A percentile compares a stretch with the other conserved stretches of the same genome.
These are phyloP conservation scores for Ceriops decandra DNA, from an alignment of 345 rosid species.

Conservation along the genomic window DNA sequence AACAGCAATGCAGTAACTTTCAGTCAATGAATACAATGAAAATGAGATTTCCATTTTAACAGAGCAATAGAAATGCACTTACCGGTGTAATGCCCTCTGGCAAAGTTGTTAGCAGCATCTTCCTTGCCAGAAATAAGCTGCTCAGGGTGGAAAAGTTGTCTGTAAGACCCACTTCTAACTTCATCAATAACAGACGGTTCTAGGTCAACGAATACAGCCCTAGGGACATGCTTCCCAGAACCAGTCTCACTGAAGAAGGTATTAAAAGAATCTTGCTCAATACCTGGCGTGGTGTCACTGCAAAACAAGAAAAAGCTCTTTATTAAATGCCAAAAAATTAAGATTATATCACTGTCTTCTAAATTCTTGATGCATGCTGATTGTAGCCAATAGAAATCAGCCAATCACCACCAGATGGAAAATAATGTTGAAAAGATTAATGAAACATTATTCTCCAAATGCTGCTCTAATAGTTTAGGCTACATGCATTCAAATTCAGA, in stretches of 20 bases:
- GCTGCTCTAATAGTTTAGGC: too few species aligned
- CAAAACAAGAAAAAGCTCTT: conserved; percentile 10
- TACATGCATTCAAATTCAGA: too few species aligned
- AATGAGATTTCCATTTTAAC: conserved; percentile 7
- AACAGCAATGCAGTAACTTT: conserved; percentile 1
- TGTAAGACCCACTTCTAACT: conserved; percentile 64
- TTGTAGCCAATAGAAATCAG: not conserved
- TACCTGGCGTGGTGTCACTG: conserved; percentile 62
- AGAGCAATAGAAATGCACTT: not conserved
- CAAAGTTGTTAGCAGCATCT: conserved; percentile 91
- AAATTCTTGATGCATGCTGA: not conserved
- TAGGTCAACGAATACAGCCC: conserved; percentile 76
- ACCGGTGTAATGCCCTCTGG: conserved; percentile 90
- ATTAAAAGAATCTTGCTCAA: conserved; percentile 68
- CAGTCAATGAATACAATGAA: not conserved
- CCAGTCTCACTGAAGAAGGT: conserved; percentile 93
- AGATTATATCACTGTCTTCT: not conserved
- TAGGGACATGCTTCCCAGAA: conserved; percentile 82
- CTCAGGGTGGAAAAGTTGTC: conserved; percentile 91
- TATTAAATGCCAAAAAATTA: not conserved
- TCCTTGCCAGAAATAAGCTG: conserved; percentile 92
- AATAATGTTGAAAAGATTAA: too few species aligned
- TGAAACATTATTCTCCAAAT: too few species aligned
- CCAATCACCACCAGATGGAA: not conserved
- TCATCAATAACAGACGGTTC: conserved; percentile 90